Conservation (phyloP, 805 yeast species). For the Candida germanica region DNA sequence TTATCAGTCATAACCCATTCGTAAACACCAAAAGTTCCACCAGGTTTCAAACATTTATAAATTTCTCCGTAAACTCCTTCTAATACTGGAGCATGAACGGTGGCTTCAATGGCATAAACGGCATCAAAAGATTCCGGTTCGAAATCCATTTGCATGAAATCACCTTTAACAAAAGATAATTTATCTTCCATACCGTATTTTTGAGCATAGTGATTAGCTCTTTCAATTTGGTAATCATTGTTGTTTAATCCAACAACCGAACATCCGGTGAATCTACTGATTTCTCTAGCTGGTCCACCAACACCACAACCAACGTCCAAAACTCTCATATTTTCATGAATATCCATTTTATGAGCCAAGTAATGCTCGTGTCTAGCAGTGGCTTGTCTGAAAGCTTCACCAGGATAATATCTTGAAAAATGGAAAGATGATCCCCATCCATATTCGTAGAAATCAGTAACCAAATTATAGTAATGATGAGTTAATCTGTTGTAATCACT, state of each 20-base stretch:
- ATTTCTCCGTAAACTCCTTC: slow-evolving; percentile 96
- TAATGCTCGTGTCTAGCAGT: slow-evolving; percentile 97
- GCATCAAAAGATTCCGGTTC: slow-evolving; percentile 89
- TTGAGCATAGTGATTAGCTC: slow-evolving; percentile 80
- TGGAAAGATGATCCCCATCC: slow-evolving; percentile 99
- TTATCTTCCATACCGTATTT: slow-evolving; percentile 64
- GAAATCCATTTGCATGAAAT: slow-evolving; percentile 98
- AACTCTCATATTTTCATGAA: slow-evolving; percentile 77
- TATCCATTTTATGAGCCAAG: slow-evolving; percentile 81
- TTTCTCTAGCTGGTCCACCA: slow-evolving; percentile 99
- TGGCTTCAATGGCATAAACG: slow-evolving; percentile 97
- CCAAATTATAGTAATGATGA: slow-evolving; percentile 93
- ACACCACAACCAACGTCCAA: slow-evolving; percentile 99
- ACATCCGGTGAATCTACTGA: slow-evolving; percentile 85
- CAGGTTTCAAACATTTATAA: slow-evolving; percentile 93
- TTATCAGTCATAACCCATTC: slow-evolving; percentile 99
- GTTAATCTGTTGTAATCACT: slow-evolving; percentile 88
- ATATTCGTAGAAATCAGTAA: slow-evolving; percentile 96
- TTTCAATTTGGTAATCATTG: slow-evolving; percentile 94
- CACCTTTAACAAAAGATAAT: slow-evolving; percentile 89
- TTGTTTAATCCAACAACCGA: slow-evolving; percentile 87
- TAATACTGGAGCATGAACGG: slow-evolving; percentile 94
- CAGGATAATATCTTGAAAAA: slow-evolving; percentile 88
- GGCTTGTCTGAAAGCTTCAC: slow-evolving; percentile 92
- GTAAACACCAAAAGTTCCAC: slow-evolving; percentile 96